Base-by-base conservation (phyloP, 805 yeast species). In the Novakomyces olei region DNA sequence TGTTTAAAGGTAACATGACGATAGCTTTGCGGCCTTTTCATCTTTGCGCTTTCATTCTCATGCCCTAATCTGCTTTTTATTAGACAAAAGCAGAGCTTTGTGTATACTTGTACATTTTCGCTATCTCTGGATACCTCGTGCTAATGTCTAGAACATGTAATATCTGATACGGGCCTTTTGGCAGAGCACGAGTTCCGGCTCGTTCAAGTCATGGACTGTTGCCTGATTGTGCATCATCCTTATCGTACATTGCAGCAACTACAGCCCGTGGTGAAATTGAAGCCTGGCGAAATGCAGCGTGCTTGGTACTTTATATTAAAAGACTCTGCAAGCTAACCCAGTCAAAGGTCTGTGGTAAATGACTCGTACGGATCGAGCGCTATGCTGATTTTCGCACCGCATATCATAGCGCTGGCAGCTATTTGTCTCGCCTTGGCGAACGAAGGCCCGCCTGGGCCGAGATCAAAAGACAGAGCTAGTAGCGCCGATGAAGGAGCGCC, bases 161-260 rank as follows among this genome's bases (percentile, higher is more conserved):
- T 95, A 0, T 80, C 76, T 37, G 96, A 85, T 49, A 68, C 81
- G 12, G 74, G 92, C 19, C 79, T 78, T 45, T 60, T 88, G 10
- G 95, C 96, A 0, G 96, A 88, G 48, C 78, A 91, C 53, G 98
- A 88, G 53, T 88, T 88, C 49, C 88, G 85, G 47, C 51, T 88
- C 28, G 72, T 88, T 14, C 95, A 81, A 44, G 96, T 83, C 49
- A 60, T 88, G 54, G 55, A 50, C 29, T 46, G 56, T 5, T 55
- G 49, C 25, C 44, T 58, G 26, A 45, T 58, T 5, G 53, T 58
- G 8, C 53, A 51, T 35, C 63, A 58, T 36, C 60, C 63, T 3
- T 58, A 58, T 42, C 42, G 47, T 22, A 45, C 59, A 6, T 44
- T 58, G 19, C 33, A 33, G n/a, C 49, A 47, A 24, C 41, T 55